phyloP scores from a whole-genome alignment of 495 filamentous ascomycete species.

The Neurospora tetrasperma region DNA sequence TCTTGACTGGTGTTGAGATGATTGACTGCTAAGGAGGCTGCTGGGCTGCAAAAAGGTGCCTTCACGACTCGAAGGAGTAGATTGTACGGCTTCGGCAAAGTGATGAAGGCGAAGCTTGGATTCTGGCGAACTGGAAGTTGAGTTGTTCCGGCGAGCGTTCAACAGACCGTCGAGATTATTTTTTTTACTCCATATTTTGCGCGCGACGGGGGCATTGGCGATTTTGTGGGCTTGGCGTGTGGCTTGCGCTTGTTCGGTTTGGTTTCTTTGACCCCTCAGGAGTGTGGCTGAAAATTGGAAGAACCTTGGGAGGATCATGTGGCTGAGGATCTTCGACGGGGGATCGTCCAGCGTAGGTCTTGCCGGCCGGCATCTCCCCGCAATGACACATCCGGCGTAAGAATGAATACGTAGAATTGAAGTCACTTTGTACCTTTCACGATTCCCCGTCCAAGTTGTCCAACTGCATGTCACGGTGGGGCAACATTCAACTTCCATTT shows the following conservation, averaged over 20 bases:
- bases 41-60: slow-evolving; percentile 17
- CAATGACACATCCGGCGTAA: slow-evolving; percentile 30
- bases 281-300: background rate
- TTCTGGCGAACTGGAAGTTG: background rate
- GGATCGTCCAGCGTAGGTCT: background rate
- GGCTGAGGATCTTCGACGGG: background rate
- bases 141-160: slow-evolving; percentile 3
- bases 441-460: background rate
- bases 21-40: slow-evolving; percentile 2
- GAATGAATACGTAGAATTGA: background rate
- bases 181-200: slow-evolving; percentile 2
- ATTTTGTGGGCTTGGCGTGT: slow-evolving; percentile 11
- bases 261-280: background rate
- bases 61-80: slow-evolving; percentile 56
- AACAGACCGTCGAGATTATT: background rate
- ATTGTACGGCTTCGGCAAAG: slow-evolving; percentile 57
- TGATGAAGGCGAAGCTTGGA: slow-evolving; percentile 51
- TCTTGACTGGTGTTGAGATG: slow-evolving; percentile 42
- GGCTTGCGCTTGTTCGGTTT: background rate
- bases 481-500: background rate
- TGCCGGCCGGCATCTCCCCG: background rate
- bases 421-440: slow-evolving; percentile 1
- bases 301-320: background rate
- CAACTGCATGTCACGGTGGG: background rate
- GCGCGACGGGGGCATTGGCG: slow-evolving; percentile 9